phyloP scores from a whole-genome alignment of 1,284 basidiomycete genomes.

The Trichosporon coremiiforme region DNA sequence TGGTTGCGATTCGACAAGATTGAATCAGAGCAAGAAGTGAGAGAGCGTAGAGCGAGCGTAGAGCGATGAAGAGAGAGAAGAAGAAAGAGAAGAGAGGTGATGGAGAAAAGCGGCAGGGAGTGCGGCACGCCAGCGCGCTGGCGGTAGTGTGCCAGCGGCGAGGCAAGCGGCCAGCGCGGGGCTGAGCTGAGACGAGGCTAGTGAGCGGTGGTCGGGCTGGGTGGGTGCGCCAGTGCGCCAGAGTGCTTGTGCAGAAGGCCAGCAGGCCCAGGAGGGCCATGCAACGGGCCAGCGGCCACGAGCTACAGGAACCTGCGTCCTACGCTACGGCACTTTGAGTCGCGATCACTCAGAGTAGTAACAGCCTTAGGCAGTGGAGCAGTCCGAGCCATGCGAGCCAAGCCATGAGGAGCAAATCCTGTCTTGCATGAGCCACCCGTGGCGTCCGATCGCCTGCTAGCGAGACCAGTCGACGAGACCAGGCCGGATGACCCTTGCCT shows the following conservation, averaged over 20 bases:
- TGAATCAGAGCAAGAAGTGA: constrained; percentile 18
- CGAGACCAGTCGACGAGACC: constrained; percentile 14
- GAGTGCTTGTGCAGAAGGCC: neutral
- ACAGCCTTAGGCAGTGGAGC: constrained; percentile 2
- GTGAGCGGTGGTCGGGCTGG: neutral
- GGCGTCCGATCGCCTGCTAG: constrained; percentile 11
- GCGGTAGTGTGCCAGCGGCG: too few relatives aligned
- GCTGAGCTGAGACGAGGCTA: constrained; percentile 2
- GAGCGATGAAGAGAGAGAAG: constrained; percentile 18
- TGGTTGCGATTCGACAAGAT: constrained; percentile 12
- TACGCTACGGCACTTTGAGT: neutral
- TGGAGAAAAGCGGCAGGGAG: neutral
- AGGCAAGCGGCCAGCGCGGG: neutral
- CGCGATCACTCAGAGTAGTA: constrained; percentile 15
- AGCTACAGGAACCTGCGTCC: neutral
- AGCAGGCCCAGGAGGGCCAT: neutral
- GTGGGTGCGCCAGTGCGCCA: constrained; percentile 8
- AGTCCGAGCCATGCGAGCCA: constrained; percentile 14
- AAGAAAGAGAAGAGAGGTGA: constrained; percentile 1
- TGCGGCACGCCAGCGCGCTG: constrained; percentile 12
- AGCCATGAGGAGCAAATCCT: constrained; percentile 16
- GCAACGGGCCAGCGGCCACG: constrained; percentile 4
- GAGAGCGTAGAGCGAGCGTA: constrained; percentile 6
- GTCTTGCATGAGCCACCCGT: constrained; percentile 16
- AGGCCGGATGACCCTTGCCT: neutral